Percentiles rank a stretch among this genome's conserved stretches.
phyloP scores from a whole-genome alignment of 2,329 filamentous ascomycete genomes.

The Fusarium verrucosum region DNA sequence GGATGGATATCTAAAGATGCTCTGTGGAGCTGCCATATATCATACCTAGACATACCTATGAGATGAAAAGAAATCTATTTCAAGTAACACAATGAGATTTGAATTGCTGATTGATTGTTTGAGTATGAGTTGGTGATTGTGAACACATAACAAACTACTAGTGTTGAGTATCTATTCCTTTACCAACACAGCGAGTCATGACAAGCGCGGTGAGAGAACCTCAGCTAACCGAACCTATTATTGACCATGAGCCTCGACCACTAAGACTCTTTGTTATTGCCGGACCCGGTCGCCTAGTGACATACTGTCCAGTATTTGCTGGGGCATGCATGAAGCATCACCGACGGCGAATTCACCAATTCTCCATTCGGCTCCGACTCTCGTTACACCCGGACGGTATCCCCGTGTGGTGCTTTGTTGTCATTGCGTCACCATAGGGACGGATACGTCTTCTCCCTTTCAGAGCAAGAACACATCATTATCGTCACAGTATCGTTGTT shows the following conservation, averaged over 20 bases:
- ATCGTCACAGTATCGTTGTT: not conserved
- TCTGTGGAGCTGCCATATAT: conserved; percentile 4
- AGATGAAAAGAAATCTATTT: conserved; percentile 13
- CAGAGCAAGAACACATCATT: not conserved
- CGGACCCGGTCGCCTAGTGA: too few species aligned
- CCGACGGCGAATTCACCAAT: not conserved
- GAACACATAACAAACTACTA: too few species aligned
- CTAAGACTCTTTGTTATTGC: too few species aligned
- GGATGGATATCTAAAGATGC: conserved; percentile 1
- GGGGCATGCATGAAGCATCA: not conserved
- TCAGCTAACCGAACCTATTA: not conserved
- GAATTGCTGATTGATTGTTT: not conserved
- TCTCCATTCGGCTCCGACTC: conserved; percentile 8
- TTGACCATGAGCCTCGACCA: too few species aligned
- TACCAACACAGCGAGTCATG: not conserved
- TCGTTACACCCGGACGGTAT: conserved; percentile 5
- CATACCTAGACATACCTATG: conserved; percentile 9
- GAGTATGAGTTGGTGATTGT: too few species aligned
- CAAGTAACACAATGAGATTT: not conserved
- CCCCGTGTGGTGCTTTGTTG: conserved; percentile 12
- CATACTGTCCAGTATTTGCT: too few species aligned
- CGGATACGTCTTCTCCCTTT: not conserved
- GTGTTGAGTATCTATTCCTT: too few species aligned
- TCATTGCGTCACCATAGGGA: conserved; percentile 3
- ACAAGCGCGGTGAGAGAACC: not conserved